Base-by-base conservation (phyloP, 73 alveolate genomes). In the Paramecium primaurelia region DNA sequence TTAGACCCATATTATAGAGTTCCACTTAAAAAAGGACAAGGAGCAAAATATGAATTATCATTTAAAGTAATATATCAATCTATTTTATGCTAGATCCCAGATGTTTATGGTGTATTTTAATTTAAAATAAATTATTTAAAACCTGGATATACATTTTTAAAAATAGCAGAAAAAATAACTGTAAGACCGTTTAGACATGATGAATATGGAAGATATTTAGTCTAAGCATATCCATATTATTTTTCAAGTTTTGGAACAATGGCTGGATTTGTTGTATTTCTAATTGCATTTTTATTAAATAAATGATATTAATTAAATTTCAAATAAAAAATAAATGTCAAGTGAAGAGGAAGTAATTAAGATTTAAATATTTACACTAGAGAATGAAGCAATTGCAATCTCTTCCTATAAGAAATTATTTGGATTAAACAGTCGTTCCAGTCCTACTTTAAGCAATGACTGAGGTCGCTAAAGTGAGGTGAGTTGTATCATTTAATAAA, bases 391-490 rank as follows among this genome's bases (percentile, higher is more conserved):
- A 80, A 49, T 80, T 80, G 73, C 58, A 95, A 37, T 54, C 71
- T 12, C 94, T 95, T 26, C 97, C 99, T 22, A 96, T 96, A 71
- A 88, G 97, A 93, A 94, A 97, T 9, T 96, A 96, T 71, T 84
- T 96, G 26, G 98, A 96, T 90, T 77, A 95, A 64, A 96, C 99
- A 6, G 99, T 96, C 1, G 97, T 96, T n/a, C 99, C 99, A 30
- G 77, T 96, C 30, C 93, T 96, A 9, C 93, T 96, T 40, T 93
- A 95, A 71, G 99, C 97, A 47, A 93, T 96, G 92, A 92, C 96
- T 8, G 98, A 95, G 73, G 96, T 96, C 4, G 96, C 99, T 30
- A 96, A 96, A 93, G 98, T 93, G 77, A 94, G 98, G 91, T 80
- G 47, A 80, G 58, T 25, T 20, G 16, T 42, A n/a, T 18, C 8